phyloP scores from a whole-genome alignment of 345 rosid genomes.

The Gossypium rotundifolium region DNA sequence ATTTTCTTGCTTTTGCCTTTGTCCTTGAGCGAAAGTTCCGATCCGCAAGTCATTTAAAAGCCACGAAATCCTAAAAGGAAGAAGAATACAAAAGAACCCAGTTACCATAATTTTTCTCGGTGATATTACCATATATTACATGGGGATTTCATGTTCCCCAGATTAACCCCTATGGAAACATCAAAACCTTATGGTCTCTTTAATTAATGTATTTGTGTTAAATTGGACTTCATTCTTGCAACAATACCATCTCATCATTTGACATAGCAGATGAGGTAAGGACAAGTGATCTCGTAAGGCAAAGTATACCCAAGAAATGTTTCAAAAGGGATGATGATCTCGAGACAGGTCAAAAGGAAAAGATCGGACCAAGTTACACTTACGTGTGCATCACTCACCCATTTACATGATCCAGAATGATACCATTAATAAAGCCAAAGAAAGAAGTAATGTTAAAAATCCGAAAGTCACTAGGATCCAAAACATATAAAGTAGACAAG shows the following conservation, averaged over 20 bases:
- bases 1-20: too few relatives aligned
- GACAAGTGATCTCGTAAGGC: neutral
- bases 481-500: neutral
- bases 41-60: too few relatives aligned
- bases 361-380: neutral
- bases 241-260: neutral
- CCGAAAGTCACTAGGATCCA: neutral
- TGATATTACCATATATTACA: neutral
- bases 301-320: neutral
- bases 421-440: neutral
- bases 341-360: neutral
- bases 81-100: too few relatives aligned
- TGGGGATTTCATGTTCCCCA: neutral
- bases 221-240: neutral
- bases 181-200: neutral
- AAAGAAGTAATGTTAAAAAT: neutral
- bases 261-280: neutral
- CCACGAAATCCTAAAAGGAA: too few relatives aligned
- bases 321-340: neutral
- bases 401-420: neutral
- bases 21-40: too few relatives aligned
- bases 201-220: neutral
- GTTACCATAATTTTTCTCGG: neutral
- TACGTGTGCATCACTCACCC: neutral
- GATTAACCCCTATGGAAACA: neutral